phyloP scores from a whole-genome alignment of 352 stramenopile genomes.

The Thraustochytrium sp. region DNA sequence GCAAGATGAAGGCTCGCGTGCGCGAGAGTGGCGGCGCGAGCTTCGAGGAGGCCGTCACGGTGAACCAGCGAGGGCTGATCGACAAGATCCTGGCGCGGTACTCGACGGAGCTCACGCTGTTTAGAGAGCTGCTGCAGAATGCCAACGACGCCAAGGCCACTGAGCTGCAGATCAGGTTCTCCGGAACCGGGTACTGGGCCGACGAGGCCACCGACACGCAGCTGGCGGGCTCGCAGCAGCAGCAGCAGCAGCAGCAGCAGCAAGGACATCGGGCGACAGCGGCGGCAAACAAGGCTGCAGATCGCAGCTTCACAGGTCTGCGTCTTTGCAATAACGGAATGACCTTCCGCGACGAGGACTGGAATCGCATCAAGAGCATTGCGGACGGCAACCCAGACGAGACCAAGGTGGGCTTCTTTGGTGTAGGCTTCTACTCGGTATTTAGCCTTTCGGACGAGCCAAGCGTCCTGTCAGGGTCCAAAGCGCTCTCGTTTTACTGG shows the following conservation, averaged over 20 bases:
- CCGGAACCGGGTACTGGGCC: conserved; percentile 35
- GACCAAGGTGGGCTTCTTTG: conserved; percentile 63
- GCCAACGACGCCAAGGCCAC: conserved; percentile 61
- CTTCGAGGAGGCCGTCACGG: conserved; percentile 45
- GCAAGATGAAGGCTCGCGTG: conserved; percentile 39
- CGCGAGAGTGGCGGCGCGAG: not conserved
- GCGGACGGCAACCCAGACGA: conserved; percentile 64
- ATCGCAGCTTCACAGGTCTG: conserved; percentile 49
- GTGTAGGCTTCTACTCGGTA: conserved; percentile 64
- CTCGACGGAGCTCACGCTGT: conserved; percentile 57
- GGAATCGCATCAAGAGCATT: conserved; percentile 60
- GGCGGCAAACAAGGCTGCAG: not conserved
- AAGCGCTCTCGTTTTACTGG: conserved; percentile 60
- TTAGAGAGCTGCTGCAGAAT: conserved; percentile 64
- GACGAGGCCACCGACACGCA: not conserved
- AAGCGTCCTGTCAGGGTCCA: conserved; percentile 54
- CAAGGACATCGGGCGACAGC: not conserved
- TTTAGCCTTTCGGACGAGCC: conserved; percentile 63
- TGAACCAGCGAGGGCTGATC: conserved; percentile 63
- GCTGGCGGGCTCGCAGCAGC: not conserved
- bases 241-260: not conserved
- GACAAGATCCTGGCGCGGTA: conserved; percentile 66
- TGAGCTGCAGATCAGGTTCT: conserved; percentile 60
- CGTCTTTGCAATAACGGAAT: conserved; percentile 56
- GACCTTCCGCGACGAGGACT: conserved; percentile 59